Percentiles rank a stretch among this genome's conserved stretches.
Evolutionary conservation across 2,329 filamentous ascomycete genomes (phyloP).

Genomic region (Fusarium sp.): DNA sequence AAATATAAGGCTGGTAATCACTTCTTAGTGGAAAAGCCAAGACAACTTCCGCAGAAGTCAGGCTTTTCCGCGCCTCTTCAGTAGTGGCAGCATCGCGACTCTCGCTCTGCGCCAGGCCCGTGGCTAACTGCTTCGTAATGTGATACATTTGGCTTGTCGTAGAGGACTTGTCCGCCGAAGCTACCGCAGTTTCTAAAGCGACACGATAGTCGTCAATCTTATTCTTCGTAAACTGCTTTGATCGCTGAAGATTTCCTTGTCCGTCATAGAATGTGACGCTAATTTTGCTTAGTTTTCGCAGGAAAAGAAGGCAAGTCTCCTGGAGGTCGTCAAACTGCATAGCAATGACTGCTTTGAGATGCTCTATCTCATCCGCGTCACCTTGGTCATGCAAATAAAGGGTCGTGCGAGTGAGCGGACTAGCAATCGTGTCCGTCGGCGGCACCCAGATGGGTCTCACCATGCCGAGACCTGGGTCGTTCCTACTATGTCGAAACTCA

Average conservation of each 20-base stretch:
- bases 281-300: slow-evolving; percentile 15
- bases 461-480: slow-evolving; percentile 18
- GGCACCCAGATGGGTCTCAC: slow-evolving; percentile 19
- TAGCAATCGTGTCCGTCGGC: not conserved
- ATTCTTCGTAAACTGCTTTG: slow-evolving; percentile 5
- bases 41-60: slow-evolving; percentile 15
- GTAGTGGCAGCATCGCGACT: slow-evolving; percentile 9
- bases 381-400: slow-evolving; percentile 21
- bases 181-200: not conserved
- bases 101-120: slow-evolving; percentile 1
- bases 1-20: not conserved
- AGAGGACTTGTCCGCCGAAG: not conserved
- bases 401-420: slow-evolving; percentile 18
- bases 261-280: slow-evolving; percentile 2
- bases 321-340: slow-evolving; percentile 15
- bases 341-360: not conserved
- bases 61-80: not conserved
- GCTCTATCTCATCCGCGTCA: not conserved
- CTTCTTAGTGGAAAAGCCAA: slow-evolving; percentile 25
- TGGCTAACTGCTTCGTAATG: slow-evolving; percentile 1
- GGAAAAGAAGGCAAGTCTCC: slow-evolving; percentile 16
- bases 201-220: not conserved
- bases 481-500: slow-evolving; percentile 13
- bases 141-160: slow-evolving; percentile 7
- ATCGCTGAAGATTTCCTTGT: not conserved